phyloP scores from a whole-genome alignment of 176 grass and related monocot genomes.

The Bromus sterilis region DNA sequence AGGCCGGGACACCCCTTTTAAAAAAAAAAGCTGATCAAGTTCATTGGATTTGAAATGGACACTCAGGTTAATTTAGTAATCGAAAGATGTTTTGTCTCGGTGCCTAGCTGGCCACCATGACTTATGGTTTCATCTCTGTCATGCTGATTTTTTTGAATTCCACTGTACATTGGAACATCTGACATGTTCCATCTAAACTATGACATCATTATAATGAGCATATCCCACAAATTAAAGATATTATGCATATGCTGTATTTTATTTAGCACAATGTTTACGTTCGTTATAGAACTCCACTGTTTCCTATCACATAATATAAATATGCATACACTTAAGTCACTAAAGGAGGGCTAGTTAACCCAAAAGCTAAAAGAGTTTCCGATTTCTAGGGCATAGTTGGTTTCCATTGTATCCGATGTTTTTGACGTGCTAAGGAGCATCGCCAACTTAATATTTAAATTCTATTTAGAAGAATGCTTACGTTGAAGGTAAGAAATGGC shows the following conservation, averaged over 20 bases:
- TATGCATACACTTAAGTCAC: not conserved
- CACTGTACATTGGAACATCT: no score
- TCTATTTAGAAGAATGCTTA: not conserved
- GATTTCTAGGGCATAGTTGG: not conserved
- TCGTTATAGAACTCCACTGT: not conserved
- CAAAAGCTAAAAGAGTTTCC: not conserved
- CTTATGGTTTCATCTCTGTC: no score
- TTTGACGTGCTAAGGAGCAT: not conserved
- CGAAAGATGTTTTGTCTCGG: not conserved
- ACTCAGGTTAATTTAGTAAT: not conserved
- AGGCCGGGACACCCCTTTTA: no score
- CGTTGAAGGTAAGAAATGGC: not conserved
- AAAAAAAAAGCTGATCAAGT: no score
- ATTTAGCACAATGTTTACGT: not conserved
- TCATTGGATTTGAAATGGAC: slow-evolving; percentile 11
- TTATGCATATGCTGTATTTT: not conserved
- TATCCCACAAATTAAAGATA: not conserved
- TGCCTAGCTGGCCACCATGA: no score
- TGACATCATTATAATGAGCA: no score
- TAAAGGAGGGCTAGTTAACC: not conserved
- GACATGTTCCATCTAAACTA: no score
- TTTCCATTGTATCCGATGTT: not conserved
- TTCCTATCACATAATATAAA: not conserved
- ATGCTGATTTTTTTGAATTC: no score
- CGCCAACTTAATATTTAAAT: not conserved